Conservation (phyloP, 352 stramenopile genomes). For the Pythium grandisporangium region DNA sequence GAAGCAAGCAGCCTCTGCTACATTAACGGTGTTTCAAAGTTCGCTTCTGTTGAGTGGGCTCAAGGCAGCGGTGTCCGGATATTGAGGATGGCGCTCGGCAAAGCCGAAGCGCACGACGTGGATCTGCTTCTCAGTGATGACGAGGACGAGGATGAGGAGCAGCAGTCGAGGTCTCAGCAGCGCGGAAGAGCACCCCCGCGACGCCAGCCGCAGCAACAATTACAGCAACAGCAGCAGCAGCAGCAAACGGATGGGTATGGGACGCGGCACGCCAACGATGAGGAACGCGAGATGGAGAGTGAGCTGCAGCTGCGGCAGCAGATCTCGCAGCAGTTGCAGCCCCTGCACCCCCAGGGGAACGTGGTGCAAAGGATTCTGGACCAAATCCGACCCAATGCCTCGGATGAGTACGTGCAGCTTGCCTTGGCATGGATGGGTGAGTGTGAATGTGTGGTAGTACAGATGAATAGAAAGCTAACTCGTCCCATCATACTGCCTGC, state of each 20-base stretch:
- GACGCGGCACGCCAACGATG: too few relatives aligned
- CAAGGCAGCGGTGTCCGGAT: too few relatives aligned
- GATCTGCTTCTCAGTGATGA: conserved; percentile 33
- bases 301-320: conserved; percentile 5
- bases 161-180: conserved; percentile 4
- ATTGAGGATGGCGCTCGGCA: conserved; percentile 15
- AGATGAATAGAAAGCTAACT: too few relatives aligned
- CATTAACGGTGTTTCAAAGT: too few relatives aligned
- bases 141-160: conserved; percentile 8
- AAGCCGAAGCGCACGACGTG: conserved; percentile 25
- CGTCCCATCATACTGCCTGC: too few relatives aligned
- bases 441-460: neutral
- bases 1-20: too few relatives aligned
- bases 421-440: neutral
- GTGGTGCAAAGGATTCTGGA: conserved; percentile 27
- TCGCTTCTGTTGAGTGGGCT: too few relatives aligned
- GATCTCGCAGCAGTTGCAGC: conserved; percentile 10
- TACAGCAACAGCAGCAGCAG: too few relatives aligned
- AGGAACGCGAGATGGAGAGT: neutral
- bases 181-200: neutral
- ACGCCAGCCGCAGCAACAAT: too few relatives aligned
- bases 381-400: conserved; percentile 19
- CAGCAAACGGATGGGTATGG: too few relatives aligned
- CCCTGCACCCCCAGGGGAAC: neutral
- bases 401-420: conserved; percentile 30